Evolutionary conservation across 2,329 filamentous ascomycete species (phyloP).

Genomic region (Stemphylium beticola): DNA sequence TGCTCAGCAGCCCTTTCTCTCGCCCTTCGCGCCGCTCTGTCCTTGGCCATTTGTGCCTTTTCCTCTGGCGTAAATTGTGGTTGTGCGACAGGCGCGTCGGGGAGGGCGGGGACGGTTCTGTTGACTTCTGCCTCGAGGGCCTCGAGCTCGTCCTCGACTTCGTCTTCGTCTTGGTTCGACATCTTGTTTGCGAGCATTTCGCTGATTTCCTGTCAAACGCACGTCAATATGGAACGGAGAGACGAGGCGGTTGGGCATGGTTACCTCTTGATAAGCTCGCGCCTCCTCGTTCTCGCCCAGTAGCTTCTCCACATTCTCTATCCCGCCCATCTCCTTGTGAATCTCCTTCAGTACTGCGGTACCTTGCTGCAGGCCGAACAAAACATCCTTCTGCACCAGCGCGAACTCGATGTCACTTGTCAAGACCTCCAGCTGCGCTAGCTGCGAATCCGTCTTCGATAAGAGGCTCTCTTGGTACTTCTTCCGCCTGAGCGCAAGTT

Average conservation of each 20-base stretch:
- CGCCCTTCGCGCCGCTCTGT: slow-evolving; percentile 42
- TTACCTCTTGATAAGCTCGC: slow-evolving; percentile 84
- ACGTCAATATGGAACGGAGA: neutral
- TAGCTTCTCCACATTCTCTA: slow-evolving; percentile 92
- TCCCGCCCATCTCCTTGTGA: slow-evolving; percentile 91
- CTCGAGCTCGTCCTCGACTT: slow-evolving; percentile 94
- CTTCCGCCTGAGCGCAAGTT: slow-evolving; percentile 88
- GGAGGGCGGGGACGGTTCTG: slow-evolving; percentile 42
- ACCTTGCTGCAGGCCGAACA: slow-evolving; percentile 91
- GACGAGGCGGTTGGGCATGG: slow-evolving; percentile 26
- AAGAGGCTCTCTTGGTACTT: slow-evolving; percentile 96
- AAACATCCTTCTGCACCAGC: slow-evolving; percentile 92
- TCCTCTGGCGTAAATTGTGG: slow-evolving; percentile 40
- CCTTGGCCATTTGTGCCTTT: slow-evolving; percentile 38
- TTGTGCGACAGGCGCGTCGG: slow-evolving; percentile 47
- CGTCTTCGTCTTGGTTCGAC: slow-evolving; percentile 94
- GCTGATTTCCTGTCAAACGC: slow-evolving; percentile 75
- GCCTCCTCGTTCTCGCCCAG: slow-evolving; percentile 93
- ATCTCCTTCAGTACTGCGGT: slow-evolving; percentile 90
- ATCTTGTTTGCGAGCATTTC: slow-evolving; percentile 88
- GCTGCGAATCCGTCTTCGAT: slow-evolving; percentile 86
- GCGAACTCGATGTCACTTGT: slow-evolving; percentile 93
- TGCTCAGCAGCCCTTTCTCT: slow-evolving; percentile 41
- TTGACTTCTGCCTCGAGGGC: slow-evolving; percentile 72
- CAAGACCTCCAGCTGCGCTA: slow-evolving; percentile 91